phyloP scores from a whole-genome alignment of 352 stramenopile species.

The Pythium brachiatum region DNA sequence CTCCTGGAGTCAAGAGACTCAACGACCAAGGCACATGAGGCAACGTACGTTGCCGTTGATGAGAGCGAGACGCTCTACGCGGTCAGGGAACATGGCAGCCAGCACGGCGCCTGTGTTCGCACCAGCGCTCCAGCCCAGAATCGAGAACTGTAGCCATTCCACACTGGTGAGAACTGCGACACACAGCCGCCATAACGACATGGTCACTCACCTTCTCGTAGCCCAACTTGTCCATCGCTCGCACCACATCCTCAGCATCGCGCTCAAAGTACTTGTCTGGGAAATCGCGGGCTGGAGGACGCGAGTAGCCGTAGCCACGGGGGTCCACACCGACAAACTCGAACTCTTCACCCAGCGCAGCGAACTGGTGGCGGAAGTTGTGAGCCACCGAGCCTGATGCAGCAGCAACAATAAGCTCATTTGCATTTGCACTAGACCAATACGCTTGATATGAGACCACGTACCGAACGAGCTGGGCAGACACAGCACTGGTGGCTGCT shows the following conservation, averaged over 20 bases:
- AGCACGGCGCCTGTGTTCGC: constrained; percentile 73
- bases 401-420: neutral
- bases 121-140: constrained; percentile 73
- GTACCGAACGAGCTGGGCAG: constrained; percentile 64
- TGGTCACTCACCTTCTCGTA: constrained; percentile 47
- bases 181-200: too few relatives aligned
- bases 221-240: constrained; percentile 51
- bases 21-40: too few relatives aligned
- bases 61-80: constrained; percentile 67
- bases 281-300: constrained; percentile 44
- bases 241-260: constrained; percentile 68
- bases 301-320: constrained; percentile 51
- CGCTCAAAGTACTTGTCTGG: constrained; percentile 59
- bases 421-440: neutral
- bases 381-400: constrained; percentile 41
- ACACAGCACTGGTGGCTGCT: constrained; percentile 50
- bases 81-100: constrained; percentile 61
- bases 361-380: constrained; percentile 65
- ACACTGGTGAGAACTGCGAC: too few relatives aligned
- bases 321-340: constrained; percentile 66
- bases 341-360: constrained; percentile 45
- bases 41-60: constrained; percentile 77
- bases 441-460: neutral
- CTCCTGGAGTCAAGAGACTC: too few relatives aligned
- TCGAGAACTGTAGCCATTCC: constrained; percentile 42